Conservation (phyloP, 2,329 filamentous ascomycete genomes). For the Penicillium hesseltinei region DNA sequence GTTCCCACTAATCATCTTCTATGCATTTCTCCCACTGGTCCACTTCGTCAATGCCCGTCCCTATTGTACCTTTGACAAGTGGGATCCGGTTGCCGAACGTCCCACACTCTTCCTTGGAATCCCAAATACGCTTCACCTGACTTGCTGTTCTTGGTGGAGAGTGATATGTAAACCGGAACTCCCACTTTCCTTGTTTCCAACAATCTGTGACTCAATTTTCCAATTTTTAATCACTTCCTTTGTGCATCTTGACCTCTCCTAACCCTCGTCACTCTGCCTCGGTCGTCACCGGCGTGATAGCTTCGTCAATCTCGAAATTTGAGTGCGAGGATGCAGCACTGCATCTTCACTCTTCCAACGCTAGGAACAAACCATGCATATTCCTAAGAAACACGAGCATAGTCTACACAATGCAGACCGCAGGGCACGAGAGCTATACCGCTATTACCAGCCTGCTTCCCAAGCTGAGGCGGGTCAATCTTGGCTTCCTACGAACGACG, state of each 20-base stretch:
- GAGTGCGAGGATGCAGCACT: constrained; percentile 15
- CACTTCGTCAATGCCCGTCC: constrained; percentile 4
- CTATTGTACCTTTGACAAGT: constrained; percentile 16
- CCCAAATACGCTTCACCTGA: not conserved
- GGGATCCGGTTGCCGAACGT: constrained; percentile 3
- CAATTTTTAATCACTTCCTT: not conserved
- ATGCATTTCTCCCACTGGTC: constrained; percentile 6
- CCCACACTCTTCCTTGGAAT: not conserved
- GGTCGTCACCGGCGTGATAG: not conserved
- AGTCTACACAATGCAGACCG: constrained; percentile 31
- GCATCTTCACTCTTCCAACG: constrained; percentile 3
- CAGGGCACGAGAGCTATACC: constrained; percentile 40
- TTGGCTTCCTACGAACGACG: constrained; percentile 14
- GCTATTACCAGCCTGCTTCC: constrained; percentile 37
- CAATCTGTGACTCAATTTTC: constrained; percentile 4
- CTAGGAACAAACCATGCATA: constrained; percentile 17
- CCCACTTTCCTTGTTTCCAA: constrained; percentile 11
- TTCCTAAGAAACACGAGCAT: constrained; percentile 6
- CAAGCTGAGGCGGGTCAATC: constrained; percentile 12
- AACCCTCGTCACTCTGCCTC: not conserved
- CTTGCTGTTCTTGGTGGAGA: constrained; percentile 8
- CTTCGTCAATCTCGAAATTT: not conserved
- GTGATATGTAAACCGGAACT: constrained; percentile 1
- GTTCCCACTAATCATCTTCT: constrained; percentile 13
- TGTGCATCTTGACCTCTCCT: not conserved